phyloP scores from a whole-genome alignment of 2,329 filamentous ascomycete species.

The Fusarium tanahbumbuense region DNA sequence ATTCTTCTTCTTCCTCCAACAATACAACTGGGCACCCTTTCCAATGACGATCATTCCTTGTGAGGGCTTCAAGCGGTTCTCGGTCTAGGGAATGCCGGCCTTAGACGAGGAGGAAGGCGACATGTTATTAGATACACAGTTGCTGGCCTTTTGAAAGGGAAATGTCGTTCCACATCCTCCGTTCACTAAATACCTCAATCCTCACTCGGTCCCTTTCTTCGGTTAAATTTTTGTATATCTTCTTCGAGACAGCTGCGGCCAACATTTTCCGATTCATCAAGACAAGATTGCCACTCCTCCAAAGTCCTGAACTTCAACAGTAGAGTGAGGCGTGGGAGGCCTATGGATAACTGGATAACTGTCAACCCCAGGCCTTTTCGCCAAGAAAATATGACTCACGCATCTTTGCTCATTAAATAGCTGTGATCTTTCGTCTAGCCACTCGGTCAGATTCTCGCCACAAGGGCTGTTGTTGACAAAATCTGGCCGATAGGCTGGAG shows the following conservation, averaged over 20 bases:
- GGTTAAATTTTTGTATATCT: slow-evolving; percentile 35
- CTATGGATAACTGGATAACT: slow-evolving; percentile 30
- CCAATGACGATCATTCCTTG: neutral
- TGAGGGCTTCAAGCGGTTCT: neutral
- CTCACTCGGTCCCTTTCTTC: neutral
- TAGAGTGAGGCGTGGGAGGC: slow-evolving; percentile 21
- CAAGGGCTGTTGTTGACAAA: slow-evolving; percentile 37
- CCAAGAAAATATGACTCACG: slow-evolving; percentile 4
- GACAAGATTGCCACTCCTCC: slow-evolving; percentile 36
- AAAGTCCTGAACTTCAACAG: slow-evolving; percentile 31
- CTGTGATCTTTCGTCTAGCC: slow-evolving; percentile 31
- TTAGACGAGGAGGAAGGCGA: neutral
- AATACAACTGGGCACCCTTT: neutral
- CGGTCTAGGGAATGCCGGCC: no score
- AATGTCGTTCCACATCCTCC: slow-evolving; percentile 33
- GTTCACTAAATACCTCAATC: slow-evolving; percentile 18
- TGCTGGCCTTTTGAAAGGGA: neutral
- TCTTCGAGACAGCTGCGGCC: slow-evolving; percentile 28
- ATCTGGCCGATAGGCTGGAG: slow-evolving; percentile 27
- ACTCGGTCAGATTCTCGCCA: slow-evolving; percentile 39
- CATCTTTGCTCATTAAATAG: slow-evolving; percentile 40
- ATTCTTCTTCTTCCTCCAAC: neutral
- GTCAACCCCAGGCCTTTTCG: neutral
- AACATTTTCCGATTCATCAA: slow-evolving; percentile 10
- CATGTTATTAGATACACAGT: neutral